Base-by-base conservation (phyloP, 2,329 filamentous ascomycete genomes). In the Fusarium phyllophilum region DNA sequence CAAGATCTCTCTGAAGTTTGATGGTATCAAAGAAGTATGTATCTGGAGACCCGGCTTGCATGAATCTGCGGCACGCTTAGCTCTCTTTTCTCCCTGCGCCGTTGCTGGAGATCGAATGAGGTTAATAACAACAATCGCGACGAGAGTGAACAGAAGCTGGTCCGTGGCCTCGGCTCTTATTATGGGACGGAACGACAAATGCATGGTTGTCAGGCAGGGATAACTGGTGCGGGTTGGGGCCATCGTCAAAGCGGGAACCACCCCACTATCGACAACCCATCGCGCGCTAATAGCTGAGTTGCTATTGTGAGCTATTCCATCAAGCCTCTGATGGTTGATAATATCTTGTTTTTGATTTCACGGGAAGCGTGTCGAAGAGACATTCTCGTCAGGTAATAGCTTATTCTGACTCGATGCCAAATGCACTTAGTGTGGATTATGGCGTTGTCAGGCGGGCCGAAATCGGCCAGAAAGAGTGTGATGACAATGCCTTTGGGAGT, bases 91-190 rank as follows among this genome's bases (percentile, higher is more conserved):
- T 56, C 51, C 42, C 67, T 58, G 42, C 33, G 38, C 26, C 31
- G 48, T 51, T 57, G 46, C 70, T 60, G 17, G 29, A 54, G 31
- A 31, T 54, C 38, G 51, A 45, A 49, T 55, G 56, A 68, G 60
- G 62, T 39, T 56, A 52, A 59, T n/a, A 39, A 31, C 34, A 68
- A 60, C 33, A 49, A 44, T 38, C 26, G 45, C 26, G 61, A 62
- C 54, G 34, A 45, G 62, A 55, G 44, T 63, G 75, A 78, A 77
- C 75, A 78, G 76, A 71, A 78, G 75, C 75, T 78, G 77, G 75
- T 78, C 77, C 74, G 75, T 78, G 77, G 69, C 56, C 66, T 77
- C 75, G 64, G 73, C 65, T 76, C 60, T 68, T 68, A 76, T 59
- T 62, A 77, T 73, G 77, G 74, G 69, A 76, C 70, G 69, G 67